These are phyloP conservation scores for Bryum argenteum DNA, from an alignment of 225 moss, liverwort and hornwort genomes.

Conservation along the genomic window DNA sequence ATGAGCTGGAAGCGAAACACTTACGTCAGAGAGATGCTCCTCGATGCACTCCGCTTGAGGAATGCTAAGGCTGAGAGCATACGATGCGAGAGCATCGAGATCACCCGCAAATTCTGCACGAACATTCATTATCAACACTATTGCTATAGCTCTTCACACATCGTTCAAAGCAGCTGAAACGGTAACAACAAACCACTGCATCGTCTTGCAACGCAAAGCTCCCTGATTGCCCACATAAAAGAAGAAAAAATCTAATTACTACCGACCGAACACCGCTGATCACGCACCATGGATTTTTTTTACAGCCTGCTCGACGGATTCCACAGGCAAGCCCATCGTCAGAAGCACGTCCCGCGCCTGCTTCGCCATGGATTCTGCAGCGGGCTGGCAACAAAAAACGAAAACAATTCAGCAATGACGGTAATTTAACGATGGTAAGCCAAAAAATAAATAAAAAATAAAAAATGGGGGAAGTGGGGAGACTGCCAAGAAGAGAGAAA, in stretches of 20 bases:
- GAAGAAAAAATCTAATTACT: too few relatives aligned
- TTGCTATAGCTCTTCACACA: too few relatives aligned
- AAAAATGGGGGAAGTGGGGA: too few relatives aligned
- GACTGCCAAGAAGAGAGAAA: too few relatives aligned
- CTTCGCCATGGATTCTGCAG: conserved; percentile 30
- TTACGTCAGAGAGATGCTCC: conserved; percentile 54
- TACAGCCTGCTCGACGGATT: conserved; percentile 47
- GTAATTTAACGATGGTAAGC: too few relatives aligned
- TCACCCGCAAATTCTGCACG: conserved; percentile 45
- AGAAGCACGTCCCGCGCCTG: conserved; percentile 34
- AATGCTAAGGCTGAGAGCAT: conserved; percentile 38
- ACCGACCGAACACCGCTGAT: neutral
- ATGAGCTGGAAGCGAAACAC: conserved; percentile 5
- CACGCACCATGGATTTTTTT: conserved; percentile 38
- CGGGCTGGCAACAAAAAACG: conserved; percentile 20
- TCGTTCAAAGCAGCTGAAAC: too few relatives aligned
- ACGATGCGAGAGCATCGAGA: conserved; percentile 38
- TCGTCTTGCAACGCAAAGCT: neutral
- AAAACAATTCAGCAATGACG: neutral
- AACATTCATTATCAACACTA: neutral
- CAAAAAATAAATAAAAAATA: too few relatives aligned
- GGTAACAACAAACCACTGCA: neutral
- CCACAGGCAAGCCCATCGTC: conserved; percentile 41
- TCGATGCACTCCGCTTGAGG: conserved; percentile 65
- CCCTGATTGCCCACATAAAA: neutral